Percentiles rank a stretch among this genome's conserved stretches.
phyloP scores from a whole-genome alignment of 768 basidiomycete species.

The Russula virescens region DNA sequence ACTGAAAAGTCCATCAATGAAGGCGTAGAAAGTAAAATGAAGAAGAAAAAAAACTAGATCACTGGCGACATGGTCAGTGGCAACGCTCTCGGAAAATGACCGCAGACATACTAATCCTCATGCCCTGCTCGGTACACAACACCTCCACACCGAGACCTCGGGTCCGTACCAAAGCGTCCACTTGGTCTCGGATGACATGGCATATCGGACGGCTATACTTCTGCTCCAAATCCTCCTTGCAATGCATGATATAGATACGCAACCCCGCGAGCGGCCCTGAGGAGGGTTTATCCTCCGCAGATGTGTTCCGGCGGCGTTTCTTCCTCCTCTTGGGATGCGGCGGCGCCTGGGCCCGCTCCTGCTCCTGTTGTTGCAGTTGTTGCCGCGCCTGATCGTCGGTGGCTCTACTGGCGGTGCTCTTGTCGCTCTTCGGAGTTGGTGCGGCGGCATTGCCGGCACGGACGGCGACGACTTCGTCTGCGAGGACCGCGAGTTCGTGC shows the following conservation, averaged over 20 bases:
- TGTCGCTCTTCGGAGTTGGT: conserved; percentile 7
- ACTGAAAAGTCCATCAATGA: background rate
- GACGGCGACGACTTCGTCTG: conserved; percentile 54
- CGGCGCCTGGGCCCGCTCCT: too few species aligned
- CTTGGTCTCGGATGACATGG: conserved; percentile 68
- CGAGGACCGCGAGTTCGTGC: conserved; percentile 66
- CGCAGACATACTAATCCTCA: conserved; percentile 57
- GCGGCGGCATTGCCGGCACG: conserved; percentile 28
- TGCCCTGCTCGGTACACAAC: conserved; percentile 70
- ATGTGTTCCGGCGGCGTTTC: conserved; percentile 37
- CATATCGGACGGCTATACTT: conserved; percentile 46
- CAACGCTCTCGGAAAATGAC: background rate
- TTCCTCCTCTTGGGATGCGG: conserved; percentile 32
- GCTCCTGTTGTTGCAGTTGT: background rate
- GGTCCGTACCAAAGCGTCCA: conserved; percentile 53
- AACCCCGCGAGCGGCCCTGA: conserved; percentile 52
- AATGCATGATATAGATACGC: conserved; percentile 76
- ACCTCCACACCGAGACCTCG: conserved; percentile 67
- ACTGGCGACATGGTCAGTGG: background rate
- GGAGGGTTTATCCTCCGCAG: conserved; percentile 40
- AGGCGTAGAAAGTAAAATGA: background rate
- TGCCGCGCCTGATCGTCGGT: background rate
- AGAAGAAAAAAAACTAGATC: conserved; percentile 3
- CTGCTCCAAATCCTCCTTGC: conserved; percentile 66
- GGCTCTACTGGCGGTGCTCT: background rate